Percentiles rank a stretch among this genome's conserved stretches.
Conservation (phyloP, 495 filamentous ascomycete genomes). For the Neurospora sublineolata region DNA sequence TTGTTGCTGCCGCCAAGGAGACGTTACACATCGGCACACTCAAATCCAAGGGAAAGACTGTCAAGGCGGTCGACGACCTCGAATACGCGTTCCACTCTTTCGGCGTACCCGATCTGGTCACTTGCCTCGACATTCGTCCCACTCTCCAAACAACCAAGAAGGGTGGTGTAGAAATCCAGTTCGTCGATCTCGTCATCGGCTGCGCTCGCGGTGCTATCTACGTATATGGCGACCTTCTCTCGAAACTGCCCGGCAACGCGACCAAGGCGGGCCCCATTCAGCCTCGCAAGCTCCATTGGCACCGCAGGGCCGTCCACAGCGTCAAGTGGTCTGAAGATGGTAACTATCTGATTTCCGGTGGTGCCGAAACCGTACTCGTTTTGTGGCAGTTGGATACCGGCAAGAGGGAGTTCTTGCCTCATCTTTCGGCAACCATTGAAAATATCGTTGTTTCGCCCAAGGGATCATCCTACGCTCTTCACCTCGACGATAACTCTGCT, state of each 20-base stretch:
- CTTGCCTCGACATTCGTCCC: constrained; percentile 43
- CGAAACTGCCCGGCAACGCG: constrained; percentile 32
- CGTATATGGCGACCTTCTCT: constrained; percentile 61
- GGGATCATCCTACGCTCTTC: constrained; percentile 69
- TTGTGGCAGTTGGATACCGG: constrained; percentile 92
- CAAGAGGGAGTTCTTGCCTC: constrained; percentile 67
- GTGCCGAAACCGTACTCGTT: constrained; percentile 78
- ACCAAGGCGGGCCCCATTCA: constrained; percentile 28
- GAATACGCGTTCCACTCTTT: constrained; percentile 39
- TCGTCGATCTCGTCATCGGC: constrained; percentile 63
- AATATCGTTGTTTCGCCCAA: constrained; percentile 68
- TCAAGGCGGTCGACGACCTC: constrained; percentile 23
- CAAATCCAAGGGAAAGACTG: constrained; percentile 5
- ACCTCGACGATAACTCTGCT: constrained; percentile 79
- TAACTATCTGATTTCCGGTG: constrained; percentile 94
- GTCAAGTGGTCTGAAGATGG: constrained; percentile 88
- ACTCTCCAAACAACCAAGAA: constrained; percentile 21
- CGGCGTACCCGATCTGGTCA: constrained; percentile 42
- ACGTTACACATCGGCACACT: constrained; percentile 28
- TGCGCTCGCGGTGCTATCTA: constrained; percentile 62
- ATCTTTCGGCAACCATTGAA: constrained; percentile 73
- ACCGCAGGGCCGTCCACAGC: constrained; percentile 66
- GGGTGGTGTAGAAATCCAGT: constrained; percentile 21
- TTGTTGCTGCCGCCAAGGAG: constrained; percentile 29
- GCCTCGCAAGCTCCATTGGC: constrained; percentile 73